phyloP scores from a whole-genome alignment of 1,284 basidiomycete genomes.

The Apiotrichum gracile region DNA sequence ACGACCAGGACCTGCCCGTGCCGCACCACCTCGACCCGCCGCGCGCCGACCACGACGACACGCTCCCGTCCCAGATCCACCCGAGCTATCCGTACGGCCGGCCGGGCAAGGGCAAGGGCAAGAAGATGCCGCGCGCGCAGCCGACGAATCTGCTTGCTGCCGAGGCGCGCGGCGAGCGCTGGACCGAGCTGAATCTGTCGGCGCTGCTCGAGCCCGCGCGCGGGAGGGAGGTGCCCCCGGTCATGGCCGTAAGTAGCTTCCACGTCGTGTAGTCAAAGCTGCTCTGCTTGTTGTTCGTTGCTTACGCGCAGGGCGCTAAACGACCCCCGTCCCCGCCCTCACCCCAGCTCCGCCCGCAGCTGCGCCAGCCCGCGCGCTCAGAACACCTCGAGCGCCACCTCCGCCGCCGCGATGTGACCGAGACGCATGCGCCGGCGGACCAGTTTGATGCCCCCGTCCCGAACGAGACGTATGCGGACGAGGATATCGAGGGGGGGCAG shows the following conservation, averaged over 20 bases:
- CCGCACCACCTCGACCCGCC: slow-evolving; percentile 29
- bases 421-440: slow-evolving; percentile 21
- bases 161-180: slow-evolving; percentile 10
- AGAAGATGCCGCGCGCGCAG: slow-evolving; percentile 3
- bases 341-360: slow-evolving; percentile 30
- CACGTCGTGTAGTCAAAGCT: no score
- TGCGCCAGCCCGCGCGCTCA: slow-evolving; percentile 26
- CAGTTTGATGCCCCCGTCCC: slow-evolving; percentile 44
- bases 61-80: slow-evolving; percentile 35
- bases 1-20: slow-evolving; percentile 32
- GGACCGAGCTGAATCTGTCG: slow-evolving; percentile 34
- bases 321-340: slow-evolving; percentile 41
- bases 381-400: slow-evolving; percentile 32
- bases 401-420: slow-evolving; percentile 28
- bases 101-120: slow-evolving; percentile 6
- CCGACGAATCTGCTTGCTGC: slow-evolving; percentile 2
- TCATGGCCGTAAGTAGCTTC: slow-evolving; percentile 40
- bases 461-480: slow-evolving; percentile 39
- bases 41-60: slow-evolving; percentile 38
- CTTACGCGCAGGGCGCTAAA: slow-evolving; percentile 36
- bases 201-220: slow-evolving; percentile 28
- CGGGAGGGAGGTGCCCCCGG: slow-evolving; percentile 40
- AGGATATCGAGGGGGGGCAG: slow-evolving; percentile 13
- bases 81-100: slow-evolving; percentile 41
- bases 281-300: no score